Percentiles rank a stretch among this genome's conserved stretches.
Evolutionary conservation across 805 yeast genomes (phyloP).

Genomic region (Kurtzmaniella cleridarum): DNA sequence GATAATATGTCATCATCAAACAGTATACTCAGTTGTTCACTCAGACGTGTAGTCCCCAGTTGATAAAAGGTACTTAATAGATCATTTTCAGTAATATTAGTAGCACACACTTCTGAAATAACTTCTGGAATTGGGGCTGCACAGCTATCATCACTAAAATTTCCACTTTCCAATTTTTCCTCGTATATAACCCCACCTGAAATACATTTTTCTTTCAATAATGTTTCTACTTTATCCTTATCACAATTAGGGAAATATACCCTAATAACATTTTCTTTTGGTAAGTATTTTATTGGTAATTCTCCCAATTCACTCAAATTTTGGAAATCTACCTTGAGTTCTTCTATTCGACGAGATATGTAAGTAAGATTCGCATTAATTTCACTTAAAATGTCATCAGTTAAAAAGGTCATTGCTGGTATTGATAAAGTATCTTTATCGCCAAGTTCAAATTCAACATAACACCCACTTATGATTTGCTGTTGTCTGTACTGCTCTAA

Average conservation of each 20-base stretch:
- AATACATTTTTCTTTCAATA: slow-evolving; percentile 57
- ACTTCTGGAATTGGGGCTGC: background rate
- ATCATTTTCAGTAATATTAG: slow-evolving; percentile 13
- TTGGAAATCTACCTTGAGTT: slow-evolving; percentile 38
- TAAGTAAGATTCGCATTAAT: slow-evolving; percentile 53
- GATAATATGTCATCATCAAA: slow-evolving; percentile 13
- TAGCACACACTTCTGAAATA: slow-evolving; percentile 5
- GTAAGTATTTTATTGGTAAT: slow-evolving; percentile 50
- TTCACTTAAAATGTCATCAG: slow-evolving; percentile 35
- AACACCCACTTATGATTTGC: slow-evolving; percentile 19
- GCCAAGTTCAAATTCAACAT: slow-evolving; percentile 26
- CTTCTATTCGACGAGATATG: slow-evolving; percentile 37
- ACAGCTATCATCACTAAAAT: slow-evolving; percentile 1
- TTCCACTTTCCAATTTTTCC: slow-evolving; percentile 11
- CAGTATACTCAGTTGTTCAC: slow-evolving; percentile 8
- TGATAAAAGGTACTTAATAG: slow-evolving; percentile 16
- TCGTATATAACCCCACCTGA: slow-evolving; percentile 50
- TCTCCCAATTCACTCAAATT: slow-evolving; percentile 57
- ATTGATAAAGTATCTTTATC: slow-evolving; percentile 16
- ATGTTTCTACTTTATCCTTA: slow-evolving; percentile 45
- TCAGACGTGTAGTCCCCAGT: slow-evolving; percentile 9
- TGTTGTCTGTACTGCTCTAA: slow-evolving; percentile 2
- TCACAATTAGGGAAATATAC: slow-evolving; percentile 74
- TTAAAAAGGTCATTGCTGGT: slow-evolving; percentile 28
- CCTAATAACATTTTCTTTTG: slow-evolving; percentile 35